Percentiles rank a stretch among this genome's conserved stretches.
Evolutionary conservation across 176 grass and related monocot genomes (phyloP).

Genomic region (Calamus simplicifolius): DNA sequence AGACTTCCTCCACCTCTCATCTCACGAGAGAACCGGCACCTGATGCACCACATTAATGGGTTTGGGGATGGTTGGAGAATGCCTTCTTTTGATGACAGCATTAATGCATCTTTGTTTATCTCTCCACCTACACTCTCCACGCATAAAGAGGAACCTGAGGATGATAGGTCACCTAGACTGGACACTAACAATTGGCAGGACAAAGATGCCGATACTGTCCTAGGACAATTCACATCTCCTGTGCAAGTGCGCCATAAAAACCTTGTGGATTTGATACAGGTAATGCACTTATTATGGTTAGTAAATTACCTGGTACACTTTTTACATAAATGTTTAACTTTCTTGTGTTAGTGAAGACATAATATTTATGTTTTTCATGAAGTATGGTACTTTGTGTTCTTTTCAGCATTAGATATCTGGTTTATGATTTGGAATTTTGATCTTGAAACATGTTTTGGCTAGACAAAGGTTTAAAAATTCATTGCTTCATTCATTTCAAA

Average conservation of each 20-base stretch:
- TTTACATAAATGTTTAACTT: neutral
- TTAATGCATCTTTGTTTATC: slow-evolving; percentile 46
- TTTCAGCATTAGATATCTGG: no score
- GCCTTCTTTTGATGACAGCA: slow-evolving; percentile 26
- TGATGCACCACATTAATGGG: slow-evolving; percentile 56
- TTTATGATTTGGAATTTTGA: no score
- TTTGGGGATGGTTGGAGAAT: slow-evolving; percentile 5
- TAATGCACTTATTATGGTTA: slow-evolving; percentile 14
- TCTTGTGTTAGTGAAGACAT: neutral
- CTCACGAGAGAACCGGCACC: slow-evolving; percentile 62
- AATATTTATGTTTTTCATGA: no score
- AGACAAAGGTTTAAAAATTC: no score
- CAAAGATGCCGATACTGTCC: slow-evolving; percentile 32
- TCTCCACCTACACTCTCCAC: slow-evolving; percentile 65
- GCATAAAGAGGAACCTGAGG: slow-evolving; percentile 91
- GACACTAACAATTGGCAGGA: slow-evolving; percentile 29
- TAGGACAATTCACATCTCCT: slow-evolving; percentile 21
- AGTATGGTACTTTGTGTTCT: no score
- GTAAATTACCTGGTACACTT: neutral
- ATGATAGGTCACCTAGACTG: slow-evolving; percentile 67
- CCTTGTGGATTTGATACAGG: slow-evolving; percentile 43
- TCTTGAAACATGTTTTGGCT: no score
- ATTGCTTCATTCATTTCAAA: no score
- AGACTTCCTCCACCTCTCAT: slow-evolving; percentile 91
- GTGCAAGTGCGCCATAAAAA: slow-evolving; percentile 25